Conservation (phyloP, 805 yeast species). For the Saccharomycopsis sp. region DNA sequence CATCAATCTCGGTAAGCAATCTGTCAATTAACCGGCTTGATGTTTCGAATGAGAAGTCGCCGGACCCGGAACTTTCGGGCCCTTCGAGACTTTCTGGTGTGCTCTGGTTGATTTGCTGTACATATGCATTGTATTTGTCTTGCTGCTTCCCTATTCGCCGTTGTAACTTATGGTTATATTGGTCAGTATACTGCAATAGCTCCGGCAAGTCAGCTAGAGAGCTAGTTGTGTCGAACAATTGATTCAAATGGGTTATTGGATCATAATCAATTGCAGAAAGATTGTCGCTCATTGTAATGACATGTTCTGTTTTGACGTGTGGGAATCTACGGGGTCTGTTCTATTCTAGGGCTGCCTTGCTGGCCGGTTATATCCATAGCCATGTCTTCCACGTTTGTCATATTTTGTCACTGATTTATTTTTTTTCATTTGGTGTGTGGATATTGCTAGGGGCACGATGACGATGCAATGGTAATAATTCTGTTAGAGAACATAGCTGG, state of each 20-base stretch:
- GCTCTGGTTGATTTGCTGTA: constrained; percentile 13
- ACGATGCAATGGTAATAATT: too few species aligned
- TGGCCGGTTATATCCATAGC: background rate
- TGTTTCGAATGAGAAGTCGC: constrained; percentile 3
- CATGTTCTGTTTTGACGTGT: background rate
- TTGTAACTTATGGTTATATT: constrained; percentile 46
- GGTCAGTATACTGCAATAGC: constrained; percentile 42
- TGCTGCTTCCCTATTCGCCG: constrained; percentile 37
- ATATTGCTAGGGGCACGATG: too few species aligned
- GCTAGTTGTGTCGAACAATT: constrained; percentile 45
- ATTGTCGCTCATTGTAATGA: constrained; percentile 23
- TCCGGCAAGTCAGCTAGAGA: constrained; percentile 45
- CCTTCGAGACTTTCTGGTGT: constrained; percentile 17
- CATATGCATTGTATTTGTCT: constrained; percentile 16
- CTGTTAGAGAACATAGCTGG: too few species aligned
- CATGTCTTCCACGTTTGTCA: background rate
- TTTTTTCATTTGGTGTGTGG: too few species aligned
- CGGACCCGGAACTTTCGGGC: constrained; percentile 3
- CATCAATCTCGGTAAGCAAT: constrained; percentile 40
- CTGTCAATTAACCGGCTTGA: constrained; percentile 24
- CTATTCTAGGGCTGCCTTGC: background rate
- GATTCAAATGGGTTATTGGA: constrained; percentile 46
- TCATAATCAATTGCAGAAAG: constrained; percentile 37
- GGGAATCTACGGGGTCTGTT: too few species aligned
- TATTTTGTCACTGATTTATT: too few species aligned